phyloP scores from a whole-genome alignment of 352 stramenopile species.

The Globisporangium iwayamae region DNA sequence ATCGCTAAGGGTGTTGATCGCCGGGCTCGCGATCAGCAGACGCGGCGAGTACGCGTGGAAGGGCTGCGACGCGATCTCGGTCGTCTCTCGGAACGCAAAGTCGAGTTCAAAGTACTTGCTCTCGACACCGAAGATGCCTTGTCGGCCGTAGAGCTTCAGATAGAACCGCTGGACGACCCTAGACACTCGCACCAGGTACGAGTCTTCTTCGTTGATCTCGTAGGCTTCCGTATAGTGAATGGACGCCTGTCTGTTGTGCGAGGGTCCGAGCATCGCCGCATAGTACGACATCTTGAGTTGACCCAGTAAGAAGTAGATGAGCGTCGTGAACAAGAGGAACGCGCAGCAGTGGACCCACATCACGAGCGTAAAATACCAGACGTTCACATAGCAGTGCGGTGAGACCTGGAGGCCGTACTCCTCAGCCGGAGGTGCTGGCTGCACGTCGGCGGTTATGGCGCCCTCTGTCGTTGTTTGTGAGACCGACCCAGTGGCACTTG shows the following conservation, averaged over 20 bases:
- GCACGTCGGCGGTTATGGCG: neutral
- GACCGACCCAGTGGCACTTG: too few species aligned
- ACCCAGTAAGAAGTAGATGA: constrained; percentile 3
- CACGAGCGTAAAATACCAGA: constrained; percentile 5
- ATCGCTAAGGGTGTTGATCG: neutral
- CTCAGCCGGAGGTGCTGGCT: neutral
- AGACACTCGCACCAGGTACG: neutral
- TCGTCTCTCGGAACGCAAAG: neutral
- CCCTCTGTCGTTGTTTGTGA: neutral
- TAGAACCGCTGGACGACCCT: neutral
- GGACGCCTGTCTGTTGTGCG: neutral
- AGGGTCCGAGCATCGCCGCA: constrained; percentile 4
- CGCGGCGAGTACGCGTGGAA: constrained; percentile 5
- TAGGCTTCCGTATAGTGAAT: neutral
- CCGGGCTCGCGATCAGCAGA: neutral
- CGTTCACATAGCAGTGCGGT: constrained; percentile 1
- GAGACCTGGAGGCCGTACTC: neutral
- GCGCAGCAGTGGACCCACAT: neutral
- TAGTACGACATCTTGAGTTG: constrained; percentile 7
- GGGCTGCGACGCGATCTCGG: neutral
- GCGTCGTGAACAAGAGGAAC: neutral
- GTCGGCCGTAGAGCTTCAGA: neutral
- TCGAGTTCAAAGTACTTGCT: constrained; percentile 1
- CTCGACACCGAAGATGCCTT: neutral
- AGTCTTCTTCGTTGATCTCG: neutral